A percentile compares a stretch with the other conserved stretches of the same genome.
phyloP scores from a whole-genome alignment of 129 eudicot genomes.

The Arctium lappa region DNA sequence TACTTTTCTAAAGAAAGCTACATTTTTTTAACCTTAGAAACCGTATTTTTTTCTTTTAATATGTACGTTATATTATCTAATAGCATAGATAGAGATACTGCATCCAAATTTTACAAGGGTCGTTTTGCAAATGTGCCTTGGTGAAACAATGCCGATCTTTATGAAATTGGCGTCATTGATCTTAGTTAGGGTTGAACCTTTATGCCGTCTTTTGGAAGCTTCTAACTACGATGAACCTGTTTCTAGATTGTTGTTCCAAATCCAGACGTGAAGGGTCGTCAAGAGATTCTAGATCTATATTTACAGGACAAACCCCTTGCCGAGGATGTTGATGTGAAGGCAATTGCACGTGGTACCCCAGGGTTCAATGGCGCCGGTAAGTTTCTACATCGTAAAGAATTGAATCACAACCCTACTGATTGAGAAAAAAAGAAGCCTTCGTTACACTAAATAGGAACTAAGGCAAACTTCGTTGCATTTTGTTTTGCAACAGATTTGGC shows the following conservation, averaged over 20 bases:
- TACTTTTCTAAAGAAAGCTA: not conserved
- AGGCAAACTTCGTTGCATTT: not conserved
- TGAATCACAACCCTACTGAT: not conserved
- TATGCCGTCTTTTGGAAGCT: not conserved
- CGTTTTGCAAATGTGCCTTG: not conserved
- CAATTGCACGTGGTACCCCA: constrained; percentile 97
- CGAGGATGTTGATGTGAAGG: constrained; percentile 81
- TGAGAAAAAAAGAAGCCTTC: not conserved
- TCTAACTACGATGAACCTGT: constrained; percentile 9
- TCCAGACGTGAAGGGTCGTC: constrained; percentile 94
- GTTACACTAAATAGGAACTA: not conserved
- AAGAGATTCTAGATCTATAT: constrained; percentile 80
- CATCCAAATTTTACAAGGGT: too few relatives aligned
- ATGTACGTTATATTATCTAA: too few relatives aligned
- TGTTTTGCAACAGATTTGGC: constrained; percentile 62
- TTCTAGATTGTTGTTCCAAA: constrained; percentile 83
- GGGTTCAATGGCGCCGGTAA: constrained; percentile 95
- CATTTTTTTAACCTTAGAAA: not conserved
- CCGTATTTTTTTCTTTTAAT: too few relatives aligned
- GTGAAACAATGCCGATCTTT: not conserved
- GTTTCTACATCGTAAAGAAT: not conserved
- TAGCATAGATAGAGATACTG: too few relatives aligned
- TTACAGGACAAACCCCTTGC: constrained; percentile 82
- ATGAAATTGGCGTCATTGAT: not conserved
- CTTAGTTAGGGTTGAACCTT: not conserved